These are phyloP conservation scores for Castanea sativa DNA, from an alignment of 306 rosid genomes.

Conservation along the genomic window DNA sequence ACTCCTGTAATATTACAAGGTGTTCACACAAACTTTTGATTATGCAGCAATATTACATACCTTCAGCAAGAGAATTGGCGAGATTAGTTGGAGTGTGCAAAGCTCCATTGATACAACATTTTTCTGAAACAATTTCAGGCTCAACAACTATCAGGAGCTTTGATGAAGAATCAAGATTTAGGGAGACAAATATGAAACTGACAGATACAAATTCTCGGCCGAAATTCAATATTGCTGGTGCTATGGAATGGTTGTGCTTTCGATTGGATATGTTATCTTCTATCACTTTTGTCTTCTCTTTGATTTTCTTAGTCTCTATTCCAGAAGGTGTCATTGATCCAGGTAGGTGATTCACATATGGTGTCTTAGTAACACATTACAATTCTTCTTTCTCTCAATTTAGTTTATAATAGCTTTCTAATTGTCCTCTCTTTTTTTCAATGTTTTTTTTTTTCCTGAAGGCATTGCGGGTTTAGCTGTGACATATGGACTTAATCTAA, in stretches of 20 bases:
- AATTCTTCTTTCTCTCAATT: neutral
- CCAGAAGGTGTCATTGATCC: constrained; percentile 78
- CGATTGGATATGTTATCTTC: constrained; percentile 73
- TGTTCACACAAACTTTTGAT: constrained; percentile 12
- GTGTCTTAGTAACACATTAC: neutral
- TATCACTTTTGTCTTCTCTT: constrained; percentile 63
- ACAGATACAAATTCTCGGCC: constrained; percentile 70
- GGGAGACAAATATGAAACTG: constrained; percentile 63
- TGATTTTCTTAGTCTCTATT: constrained; percentile 66
- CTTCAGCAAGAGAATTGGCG: constrained; percentile 79
- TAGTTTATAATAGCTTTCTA: neutral
- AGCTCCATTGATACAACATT: constrained; percentile 88
- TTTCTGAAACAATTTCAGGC: constrained; percentile 86
- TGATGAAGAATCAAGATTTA: constrained; percentile 71
- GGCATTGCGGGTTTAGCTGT: constrained; percentile 91
- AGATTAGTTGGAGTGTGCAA: constrained; percentile 79
- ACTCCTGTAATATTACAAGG: neutral
- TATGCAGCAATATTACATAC: constrained; percentile 69
- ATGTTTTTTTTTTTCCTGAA: constrained; percentile 7
- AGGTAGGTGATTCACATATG: constrained; percentile 37
- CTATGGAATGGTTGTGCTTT: constrained; percentile 81
- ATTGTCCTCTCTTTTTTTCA: neutral
- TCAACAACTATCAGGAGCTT: constrained; percentile 83
- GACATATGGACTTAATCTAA: constrained; percentile 77
- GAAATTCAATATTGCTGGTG: constrained; percentile 57